Evolutionary conservation across 2,329 filamentous ascomycete species (phyloP).

Genomic region (Colletotrichum sp.): DNA sequence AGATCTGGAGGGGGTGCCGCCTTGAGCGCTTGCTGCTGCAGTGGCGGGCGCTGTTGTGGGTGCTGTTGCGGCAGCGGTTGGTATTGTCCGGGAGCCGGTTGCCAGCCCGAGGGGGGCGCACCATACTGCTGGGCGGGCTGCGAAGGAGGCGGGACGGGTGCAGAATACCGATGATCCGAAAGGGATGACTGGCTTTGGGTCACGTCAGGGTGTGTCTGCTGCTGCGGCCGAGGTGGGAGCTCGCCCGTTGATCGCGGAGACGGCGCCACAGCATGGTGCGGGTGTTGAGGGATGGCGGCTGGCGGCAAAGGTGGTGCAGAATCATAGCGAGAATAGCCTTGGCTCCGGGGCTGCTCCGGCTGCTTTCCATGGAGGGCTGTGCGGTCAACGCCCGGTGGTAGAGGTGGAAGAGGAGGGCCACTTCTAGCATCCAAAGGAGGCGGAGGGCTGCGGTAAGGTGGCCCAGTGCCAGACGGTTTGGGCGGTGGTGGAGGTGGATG

Average conservation of each 20-base stretch:
- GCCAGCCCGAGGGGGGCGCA: constrained; percentile 17
- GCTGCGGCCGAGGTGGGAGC: constrained; percentile 5
- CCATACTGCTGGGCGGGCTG: constrained; percentile 4
- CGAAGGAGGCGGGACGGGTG: constrained; percentile 22
- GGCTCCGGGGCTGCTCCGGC: constrained; percentile 10
- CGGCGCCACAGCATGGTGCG: not conserved
- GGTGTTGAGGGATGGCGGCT: not conserved
- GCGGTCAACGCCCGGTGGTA: constrained; percentile 31
- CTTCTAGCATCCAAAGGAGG: constrained; percentile 16
- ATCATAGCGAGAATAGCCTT: constrained; percentile 47
- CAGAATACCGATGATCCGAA: constrained; percentile 25
- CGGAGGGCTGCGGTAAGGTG: constrained; percentile 31
- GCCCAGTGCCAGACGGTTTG: constrained; percentile 47
- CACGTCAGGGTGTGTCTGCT: not conserved
- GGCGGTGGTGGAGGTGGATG: constrained; percentile 59
- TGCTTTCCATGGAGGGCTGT: constrained; percentile 22
- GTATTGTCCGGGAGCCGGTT: constrained; percentile 14
- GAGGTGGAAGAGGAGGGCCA: constrained; percentile 32
- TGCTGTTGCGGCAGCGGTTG: constrained; percentile 22
- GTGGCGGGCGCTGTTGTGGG: constrained; percentile 24
- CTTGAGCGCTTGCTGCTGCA: constrained; percentile 28
- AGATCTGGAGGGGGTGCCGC: constrained; percentile 53
- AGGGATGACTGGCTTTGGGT: constrained; percentile 2
- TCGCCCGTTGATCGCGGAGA: constrained; percentile 14
- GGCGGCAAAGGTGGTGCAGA: constrained; percentile 51